phyloP scores from a whole-genome alignment of 2,329 filamentous ascomycete species.

The Triangularia verruculosa region DNA sequence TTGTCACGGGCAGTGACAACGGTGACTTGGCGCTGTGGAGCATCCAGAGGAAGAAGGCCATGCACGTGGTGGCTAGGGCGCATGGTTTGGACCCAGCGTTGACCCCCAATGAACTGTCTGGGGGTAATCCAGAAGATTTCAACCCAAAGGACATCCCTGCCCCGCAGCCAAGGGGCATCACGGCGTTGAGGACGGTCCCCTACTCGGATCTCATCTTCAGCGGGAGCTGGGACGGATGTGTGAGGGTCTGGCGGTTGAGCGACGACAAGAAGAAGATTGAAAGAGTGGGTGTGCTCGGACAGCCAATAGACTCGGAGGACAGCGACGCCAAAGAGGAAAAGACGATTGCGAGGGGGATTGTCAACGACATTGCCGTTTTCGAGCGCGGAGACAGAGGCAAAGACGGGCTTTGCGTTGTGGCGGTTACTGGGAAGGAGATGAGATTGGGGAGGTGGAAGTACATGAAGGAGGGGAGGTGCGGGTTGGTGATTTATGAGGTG shows the following conservation, averaged over 20 bases:
- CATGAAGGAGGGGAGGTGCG: slow-evolving; percentile 65
- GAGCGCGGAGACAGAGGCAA: slow-evolving; percentile 76
- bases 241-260: slow-evolving; percentile 81
- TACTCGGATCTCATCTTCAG: slow-evolving; percentile 88
- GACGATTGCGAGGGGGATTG: slow-evolving; percentile 62
- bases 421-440: slow-evolving; percentile 83
- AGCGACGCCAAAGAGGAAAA: slow-evolving; percentile 16
- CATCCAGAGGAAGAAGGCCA: slow-evolving; percentile 88
- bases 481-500: slow-evolving; percentile 84
- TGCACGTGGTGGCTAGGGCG: slow-evolving; percentile 74
- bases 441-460: slow-evolving; percentile 80
- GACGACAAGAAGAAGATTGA: slow-evolving; percentile 80
- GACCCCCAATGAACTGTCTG: slow-evolving; percentile 65
- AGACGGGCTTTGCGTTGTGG: slow-evolving; percentile 77
- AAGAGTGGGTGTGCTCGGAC: slow-evolving; percentile 54
- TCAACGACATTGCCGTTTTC: slow-evolving; percentile 86
- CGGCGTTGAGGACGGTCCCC: slow-evolving; percentile 78
- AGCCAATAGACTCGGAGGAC: slow-evolving; percentile 7
- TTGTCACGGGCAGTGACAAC: slow-evolving; percentile 92
- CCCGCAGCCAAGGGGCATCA: slow-evolving; percentile 81
- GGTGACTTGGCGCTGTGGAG: slow-evolving; percentile 85
- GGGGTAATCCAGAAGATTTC: slow-evolving; percentile 57
- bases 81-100: slow-evolving; percentile 80
- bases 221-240: slow-evolving; percentile 89
- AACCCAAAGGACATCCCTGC: slow-evolving; percentile 57